Evolutionary conservation across 768 basidiomycete species (phyloP), one percentile per base, ranked within the genome.

Genomic region (Tulasnella sp.): DNA sequence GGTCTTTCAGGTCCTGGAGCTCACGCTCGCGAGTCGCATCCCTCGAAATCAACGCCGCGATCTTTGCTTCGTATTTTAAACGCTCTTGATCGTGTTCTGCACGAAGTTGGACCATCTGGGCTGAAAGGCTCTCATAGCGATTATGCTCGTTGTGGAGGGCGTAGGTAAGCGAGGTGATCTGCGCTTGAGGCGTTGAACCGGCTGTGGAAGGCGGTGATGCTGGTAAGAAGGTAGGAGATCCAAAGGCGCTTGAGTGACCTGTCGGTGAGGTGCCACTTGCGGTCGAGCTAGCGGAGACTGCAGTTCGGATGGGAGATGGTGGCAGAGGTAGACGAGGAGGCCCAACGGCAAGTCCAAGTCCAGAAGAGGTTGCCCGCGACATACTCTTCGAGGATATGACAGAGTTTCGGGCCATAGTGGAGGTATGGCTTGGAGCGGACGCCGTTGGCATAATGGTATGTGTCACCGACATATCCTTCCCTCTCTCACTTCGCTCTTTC

Each of bases 111-210:
- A 24, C 23, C n/a, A 59, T 10, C 29, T 59, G 45, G 2, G 10
- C 29, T n/a, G 47, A 50, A 1, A 59, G 58, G 38, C 2, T 48
- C 29, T 59, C 58, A 30, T 59, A 59, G 13, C 48, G 58, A 23
- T 38, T 59, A 13, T 47, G 58, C 30, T 59, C 47, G 50, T 45
- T 59, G 29, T 59, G 58, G n/a, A 59, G 15, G 23, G 58, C 58
- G 34, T 59, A 59, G 26, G 58, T 59, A 19, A 59, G 47, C 11
- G 58, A 29, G 3, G 56, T 50, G 47, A 59, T 59, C 32, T 59
- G 56, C 19, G 56, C 56, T 59, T 59, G 56, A 13, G 54, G 38
- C 10, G n/a, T 56, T 19, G 56, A 41, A 21, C 38, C 41, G 38
- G 55, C 1, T 26, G 32, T 27, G 55, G 44, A 41, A 1, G 41